Evolutionary conservation across 768 basidiomycete species (phyloP), one percentile per base, ranked within the genome.

Genomic region (Chalciporus piperatus): DNA sequence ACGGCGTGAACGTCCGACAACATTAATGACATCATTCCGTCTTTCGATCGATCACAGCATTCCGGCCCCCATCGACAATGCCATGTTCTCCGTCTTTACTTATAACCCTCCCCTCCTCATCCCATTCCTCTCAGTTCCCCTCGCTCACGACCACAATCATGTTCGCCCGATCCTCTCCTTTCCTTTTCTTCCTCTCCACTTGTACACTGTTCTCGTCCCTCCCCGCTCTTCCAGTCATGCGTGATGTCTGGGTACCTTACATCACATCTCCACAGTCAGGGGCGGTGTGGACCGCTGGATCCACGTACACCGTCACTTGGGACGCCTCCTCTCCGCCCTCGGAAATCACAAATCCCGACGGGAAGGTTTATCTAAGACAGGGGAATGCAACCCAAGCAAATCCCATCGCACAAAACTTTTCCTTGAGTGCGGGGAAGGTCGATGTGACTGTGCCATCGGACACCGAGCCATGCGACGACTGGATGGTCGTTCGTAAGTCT

Each of bases 161-260:
- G 47, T 54, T 27, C 58, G 17, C 35, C 30, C 42, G 22, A n/a
- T 4, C 54, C 44, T 45, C 48, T 45, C 25, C 45, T 41, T 16
- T 59, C 23, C 51, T 59, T 54, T 17, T 51, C 45, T 38, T 60
- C 56, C 28, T 63, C 50, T 14, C 39, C 40, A 4, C 55, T 1
- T 50, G 30, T 49, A 48, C 57, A 35, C 49, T 74, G 27, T 33
- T 67, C 23, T 61, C 70, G 7, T 51, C 66, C 47, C 67, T 64
- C 41, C 47, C 46, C 2, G 67, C 72, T 0, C 60, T 67, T 56
- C 76, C 48, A 3, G 52, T 54, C 13, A n/a, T 3, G n/a, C 72
- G 78, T 28, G 80, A 81, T 47, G 79, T 81, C 7, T 82, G 71
- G 62, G 72, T 68, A 0, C 81, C 81, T 1, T 65, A 61, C 16